Evolutionary conservation across 2,329 filamentous ascomycete species (phyloP).

Genomic region (Talaromyces sp.): DNA sequence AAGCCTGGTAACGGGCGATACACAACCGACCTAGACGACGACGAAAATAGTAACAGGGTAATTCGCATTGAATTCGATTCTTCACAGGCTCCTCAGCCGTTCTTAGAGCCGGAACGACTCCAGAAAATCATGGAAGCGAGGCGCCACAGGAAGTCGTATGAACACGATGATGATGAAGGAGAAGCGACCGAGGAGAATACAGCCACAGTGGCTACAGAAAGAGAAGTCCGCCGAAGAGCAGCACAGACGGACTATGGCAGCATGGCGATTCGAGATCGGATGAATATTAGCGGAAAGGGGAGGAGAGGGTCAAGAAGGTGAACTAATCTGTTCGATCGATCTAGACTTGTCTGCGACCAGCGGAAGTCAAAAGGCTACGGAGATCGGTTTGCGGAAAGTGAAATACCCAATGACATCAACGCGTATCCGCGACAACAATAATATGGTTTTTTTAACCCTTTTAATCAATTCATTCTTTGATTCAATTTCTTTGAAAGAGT

Average conservation of each 20-base stretch:
- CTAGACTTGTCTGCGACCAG: background rate
- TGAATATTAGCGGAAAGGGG: background rate
- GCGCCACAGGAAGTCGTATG: background rate
- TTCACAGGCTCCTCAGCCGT: slow-evolving; percentile 34
- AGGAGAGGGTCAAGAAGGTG: background rate
- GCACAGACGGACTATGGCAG: slow-evolving; percentile 32
- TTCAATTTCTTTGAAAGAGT: too few species aligned
- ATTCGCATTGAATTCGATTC: slow-evolving; percentile 32
- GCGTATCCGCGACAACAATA: background rate
- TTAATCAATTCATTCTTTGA: background rate
- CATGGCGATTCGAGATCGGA: slow-evolving; percentile 33
- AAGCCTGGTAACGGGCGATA: slow-evolving; percentile 22
- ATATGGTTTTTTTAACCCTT: background rate
- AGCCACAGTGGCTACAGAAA: slow-evolving; percentile 1
- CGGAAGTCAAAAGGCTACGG: background rate
- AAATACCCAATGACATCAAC: slow-evolving; percentile 15
- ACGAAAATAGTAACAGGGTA: background rate
- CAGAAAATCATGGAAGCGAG: slow-evolving; percentile 26
- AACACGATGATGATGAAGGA: background rate
- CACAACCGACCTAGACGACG: background rate
- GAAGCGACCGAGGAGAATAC: background rate
- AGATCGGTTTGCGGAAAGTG: background rate
- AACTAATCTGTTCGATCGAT: background rate
- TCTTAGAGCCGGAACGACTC: slow-evolving; percentile 36
- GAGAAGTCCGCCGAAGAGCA: slow-evolving; percentile 21